Percentiles rank a stretch among this genome's conserved stretches.
phyloP scores from a whole-genome alignment of 139 green algal species.

The Chlamydomonas asymmetrica region DNA sequence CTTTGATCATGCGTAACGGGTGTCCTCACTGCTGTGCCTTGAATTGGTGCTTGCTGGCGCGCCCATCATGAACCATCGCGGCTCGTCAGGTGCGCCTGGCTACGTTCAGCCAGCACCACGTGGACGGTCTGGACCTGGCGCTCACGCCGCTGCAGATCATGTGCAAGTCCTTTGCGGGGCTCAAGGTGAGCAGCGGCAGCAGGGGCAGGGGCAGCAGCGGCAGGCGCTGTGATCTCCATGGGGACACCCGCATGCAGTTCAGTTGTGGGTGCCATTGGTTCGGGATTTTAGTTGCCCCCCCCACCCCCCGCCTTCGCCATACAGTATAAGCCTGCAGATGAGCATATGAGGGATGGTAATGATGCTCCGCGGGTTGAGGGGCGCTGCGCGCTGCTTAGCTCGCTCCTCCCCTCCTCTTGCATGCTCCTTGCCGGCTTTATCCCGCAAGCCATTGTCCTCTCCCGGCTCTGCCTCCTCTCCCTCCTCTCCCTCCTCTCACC shows the following conservation, averaged over 20 bases:
- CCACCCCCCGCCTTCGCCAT: background rate
- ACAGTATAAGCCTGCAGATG: too few relatives aligned
- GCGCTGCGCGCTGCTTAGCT: too few relatives aligned
- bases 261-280: background rate
- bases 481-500: conserved; percentile 36
- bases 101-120: conserved; percentile 95
- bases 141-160: conserved; percentile 71
- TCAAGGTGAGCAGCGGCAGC: too few relatives aligned
- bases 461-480: background rate
- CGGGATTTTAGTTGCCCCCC: background rate
- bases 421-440: background rate
- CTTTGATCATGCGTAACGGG: too few relatives aligned
- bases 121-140: conserved; percentile 93
- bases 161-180: too few relatives aligned
- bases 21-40: background rate
- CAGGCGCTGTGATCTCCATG: too few relatives aligned
- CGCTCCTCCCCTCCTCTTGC: background rate
- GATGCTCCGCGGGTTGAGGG: too few relatives aligned
- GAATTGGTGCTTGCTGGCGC: too few relatives aligned
- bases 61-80: too few relatives aligned
- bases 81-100: conserved; percentile 77
- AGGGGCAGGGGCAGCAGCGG: too few relatives aligned
- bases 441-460: background rate
- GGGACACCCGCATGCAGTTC: too few relatives aligned
- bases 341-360: too few relatives aligned